phyloP scores from a whole-genome alignment of 192 early-diverging fungal genomes.

The Mortierella hygrophila region DNA sequence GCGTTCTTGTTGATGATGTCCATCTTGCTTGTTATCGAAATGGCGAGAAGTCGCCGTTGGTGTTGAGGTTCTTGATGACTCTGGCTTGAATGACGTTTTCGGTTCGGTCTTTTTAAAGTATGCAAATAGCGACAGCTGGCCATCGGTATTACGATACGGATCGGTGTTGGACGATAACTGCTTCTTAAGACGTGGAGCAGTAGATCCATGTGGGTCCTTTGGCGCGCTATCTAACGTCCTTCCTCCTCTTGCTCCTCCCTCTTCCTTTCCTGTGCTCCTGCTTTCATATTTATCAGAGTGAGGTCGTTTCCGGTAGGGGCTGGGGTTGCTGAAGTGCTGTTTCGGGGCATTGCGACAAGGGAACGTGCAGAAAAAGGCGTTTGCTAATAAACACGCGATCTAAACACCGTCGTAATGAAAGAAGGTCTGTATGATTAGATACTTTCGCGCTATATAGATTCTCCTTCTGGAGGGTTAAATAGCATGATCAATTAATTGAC shows the following conservation, averaged over 20 bases:
- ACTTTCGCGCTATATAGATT: too few relatives aligned
- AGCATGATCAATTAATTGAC: not conserved
- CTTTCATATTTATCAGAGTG: not conserved
- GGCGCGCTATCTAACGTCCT: conserved; percentile 4
- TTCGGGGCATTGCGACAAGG: conserved; percentile 15
- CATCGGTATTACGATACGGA: conserved; percentile 17
- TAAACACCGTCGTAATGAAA: not conserved
- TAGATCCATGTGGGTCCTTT: conserved; percentile 22
- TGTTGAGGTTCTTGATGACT: not conserved
- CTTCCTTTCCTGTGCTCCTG: not conserved
- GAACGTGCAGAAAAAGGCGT: conserved; percentile 51
- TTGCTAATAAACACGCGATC: conserved; percentile 50
- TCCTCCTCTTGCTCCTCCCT: not conserved
- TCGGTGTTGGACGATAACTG: conserved; percentile 2
- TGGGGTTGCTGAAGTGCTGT: not conserved
- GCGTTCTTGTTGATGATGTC: not conserved
- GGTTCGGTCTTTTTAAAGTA: conserved; percentile 43
- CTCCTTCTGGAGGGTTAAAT: not conserved
- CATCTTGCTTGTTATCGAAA: not conserved
- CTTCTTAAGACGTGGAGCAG: not conserved
- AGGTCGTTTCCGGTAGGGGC: conserved; percentile 1
- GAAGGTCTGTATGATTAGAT: not conserved
- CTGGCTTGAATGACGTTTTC: not conserved
- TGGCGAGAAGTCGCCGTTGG: not conserved
- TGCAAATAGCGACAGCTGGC: conserved; percentile 37